Evolutionary conservation across 768 basidiomycete species (phyloP).

Genomic region (Agrocybe praecox): DNA sequence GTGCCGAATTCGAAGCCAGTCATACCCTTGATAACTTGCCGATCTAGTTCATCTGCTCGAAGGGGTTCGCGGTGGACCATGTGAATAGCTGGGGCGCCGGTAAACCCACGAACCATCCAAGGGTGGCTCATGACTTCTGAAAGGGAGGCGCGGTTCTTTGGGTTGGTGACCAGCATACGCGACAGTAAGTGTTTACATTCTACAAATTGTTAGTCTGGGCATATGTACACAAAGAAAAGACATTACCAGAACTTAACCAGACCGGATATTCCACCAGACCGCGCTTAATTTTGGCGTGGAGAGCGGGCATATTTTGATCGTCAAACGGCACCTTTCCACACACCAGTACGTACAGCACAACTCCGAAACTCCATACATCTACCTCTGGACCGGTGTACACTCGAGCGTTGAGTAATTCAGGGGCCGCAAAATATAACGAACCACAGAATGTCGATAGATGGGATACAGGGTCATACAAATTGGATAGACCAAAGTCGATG

Average conservation of each 20-base stretch:
- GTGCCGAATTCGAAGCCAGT: constrained; percentile 96
- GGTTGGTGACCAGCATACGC: constrained; percentile 96
- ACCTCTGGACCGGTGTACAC: constrained; percentile 98
- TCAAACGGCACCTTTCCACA: constrained; percentile 99
- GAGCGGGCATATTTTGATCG: constrained; percentile 98
- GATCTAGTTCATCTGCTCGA: constrained; percentile 86
- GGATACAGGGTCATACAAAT: constrained; percentile 81
- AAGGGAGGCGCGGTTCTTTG: constrained; percentile 79
- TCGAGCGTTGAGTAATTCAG: constrained; percentile 95
- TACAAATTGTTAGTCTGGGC: constrained; percentile 28
- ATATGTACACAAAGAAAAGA: not conserved
- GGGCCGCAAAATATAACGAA: constrained; percentile 97
- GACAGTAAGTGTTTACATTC: constrained; percentile 95
- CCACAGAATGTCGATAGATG: constrained; percentile 97
- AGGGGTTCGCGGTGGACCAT: constrained; percentile 89
- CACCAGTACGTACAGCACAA: constrained; percentile 95
- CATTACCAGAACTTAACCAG: constrained; percentile 90
- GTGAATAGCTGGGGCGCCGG: constrained; percentile 79
- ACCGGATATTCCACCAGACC: constrained; percentile 96
- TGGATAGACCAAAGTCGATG: constrained; percentile 98
- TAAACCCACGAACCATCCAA: constrained; percentile 90
- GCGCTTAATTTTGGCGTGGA: constrained; percentile 99
- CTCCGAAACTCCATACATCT: constrained; percentile 98
- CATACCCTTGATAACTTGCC: constrained; percentile 86
- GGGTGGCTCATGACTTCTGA: constrained; percentile 86